phyloP scores from a whole-genome alignment of 495 filamentous ascomycete genomes.

The Xylaria sp. region DNA sequence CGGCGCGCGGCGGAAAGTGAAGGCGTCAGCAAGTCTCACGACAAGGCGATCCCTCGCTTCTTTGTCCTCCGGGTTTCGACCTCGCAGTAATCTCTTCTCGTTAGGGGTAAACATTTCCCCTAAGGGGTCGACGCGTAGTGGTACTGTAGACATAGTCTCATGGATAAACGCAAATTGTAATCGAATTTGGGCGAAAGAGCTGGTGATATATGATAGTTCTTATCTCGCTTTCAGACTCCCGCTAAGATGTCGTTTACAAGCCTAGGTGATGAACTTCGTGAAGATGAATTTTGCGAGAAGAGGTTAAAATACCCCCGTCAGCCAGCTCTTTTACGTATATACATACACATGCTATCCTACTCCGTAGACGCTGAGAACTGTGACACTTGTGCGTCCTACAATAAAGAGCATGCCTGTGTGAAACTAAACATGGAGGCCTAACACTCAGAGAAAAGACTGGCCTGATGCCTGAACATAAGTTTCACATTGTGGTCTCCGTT shows the following conservation, averaged over 20 bases:
- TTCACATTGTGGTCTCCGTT: background rate
- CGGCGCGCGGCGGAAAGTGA: slow-evolving; percentile 23
- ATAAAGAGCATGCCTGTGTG: background rate
- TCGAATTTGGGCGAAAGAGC: background rate
- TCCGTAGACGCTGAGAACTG: background rate
- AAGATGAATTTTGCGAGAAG: background rate
- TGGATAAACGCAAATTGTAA: background rate
- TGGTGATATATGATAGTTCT: background rate
- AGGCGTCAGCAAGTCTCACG: slow-evolving; percentile 24
- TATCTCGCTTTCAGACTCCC: background rate
- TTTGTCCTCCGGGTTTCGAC: background rate
- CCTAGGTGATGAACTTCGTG: background rate
- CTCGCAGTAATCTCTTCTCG: slow-evolving; percentile 16
- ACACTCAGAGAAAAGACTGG: background rate
- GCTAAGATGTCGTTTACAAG: background rate
- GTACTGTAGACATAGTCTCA: background rate
- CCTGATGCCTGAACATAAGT: background rate
- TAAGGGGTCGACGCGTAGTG: background rate
- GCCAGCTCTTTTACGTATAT: background rate
- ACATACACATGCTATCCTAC: too few relatives aligned
- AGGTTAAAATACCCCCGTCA: background rate
- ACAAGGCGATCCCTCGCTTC: background rate
- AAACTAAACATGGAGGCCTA: background rate
- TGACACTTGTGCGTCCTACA: background rate
- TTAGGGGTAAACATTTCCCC: slow-evolving; percentile 3